phyloP scores from a whole-genome alignment of 169 alveolate species.

The Babesia sp. region DNA sequence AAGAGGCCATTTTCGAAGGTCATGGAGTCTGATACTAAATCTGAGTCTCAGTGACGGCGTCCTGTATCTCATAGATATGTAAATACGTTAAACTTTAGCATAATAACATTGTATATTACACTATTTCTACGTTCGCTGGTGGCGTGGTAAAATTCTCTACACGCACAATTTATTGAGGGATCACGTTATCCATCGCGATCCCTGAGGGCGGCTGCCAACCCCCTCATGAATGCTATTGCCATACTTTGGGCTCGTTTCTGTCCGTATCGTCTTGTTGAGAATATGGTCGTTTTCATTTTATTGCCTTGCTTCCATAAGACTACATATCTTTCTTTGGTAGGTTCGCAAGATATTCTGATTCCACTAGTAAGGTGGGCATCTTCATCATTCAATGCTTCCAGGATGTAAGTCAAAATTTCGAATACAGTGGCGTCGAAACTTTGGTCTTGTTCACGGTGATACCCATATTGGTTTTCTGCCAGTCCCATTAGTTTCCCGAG shows the following conservation, averaged over 20 bases:
- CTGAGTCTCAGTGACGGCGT: no score
- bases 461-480: background rate
- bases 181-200: no score
- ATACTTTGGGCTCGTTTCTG: background rate
- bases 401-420: background rate
- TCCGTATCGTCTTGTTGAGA: background rate
- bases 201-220: no score
- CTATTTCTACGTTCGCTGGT: no score
- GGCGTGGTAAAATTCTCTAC: no score
- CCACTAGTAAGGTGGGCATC: background rate
- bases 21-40: background rate
- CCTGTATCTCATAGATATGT: no score
- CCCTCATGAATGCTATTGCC: background rate
- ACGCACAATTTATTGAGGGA: no score
- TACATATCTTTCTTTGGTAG: background rate
- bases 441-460: background rate
- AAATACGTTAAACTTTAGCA: no score
- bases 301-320: background rate
- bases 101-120: no score
- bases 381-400: background rate
- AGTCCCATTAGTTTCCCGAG: constrained; percentile 8
- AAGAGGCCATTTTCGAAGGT: background rate
- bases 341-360: background rate
- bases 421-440: background rate
- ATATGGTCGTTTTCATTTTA: background rate